Evolutionary conservation across 345 rosid genomes (phyloP), one percentile per base, ranked within the genome.

Genomic region (Linum lewisii): DNA sequence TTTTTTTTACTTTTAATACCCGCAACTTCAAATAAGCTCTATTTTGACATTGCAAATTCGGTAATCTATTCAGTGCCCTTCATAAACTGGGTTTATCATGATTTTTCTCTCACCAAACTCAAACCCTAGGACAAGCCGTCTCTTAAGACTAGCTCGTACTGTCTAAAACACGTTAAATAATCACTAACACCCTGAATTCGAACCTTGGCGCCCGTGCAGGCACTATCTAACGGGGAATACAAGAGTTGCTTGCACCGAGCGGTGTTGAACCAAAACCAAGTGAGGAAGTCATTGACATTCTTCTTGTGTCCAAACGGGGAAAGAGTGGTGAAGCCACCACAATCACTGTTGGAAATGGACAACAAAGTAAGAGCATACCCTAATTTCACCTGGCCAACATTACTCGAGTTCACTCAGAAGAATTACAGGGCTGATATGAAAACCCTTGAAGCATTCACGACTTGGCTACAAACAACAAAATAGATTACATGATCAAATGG

Each of bases 161-260:
- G n/a, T n/a, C n/a, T n/a, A n/a, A n/a, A n/a, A n/a, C n/a, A n/a
- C n/a, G n/a, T n/a, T n/a, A n/a, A n/a, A n/a, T n/a, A n/a, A n/a
- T n/a, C n/a, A n/a, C n/a, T n/a, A n/a, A n/a, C n/a, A n/a, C n/a
- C n/a, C n/a, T n/a, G n/a, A n/a, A n/a, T n/a, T n/a, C n/a, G n/a
- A n/a, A n/a, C n/a, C n/a, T n/a, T n/a, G n/a, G n/a, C n/a, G n/a
- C n/a, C n/a, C n/a, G n/a, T n/a, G 37, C 23, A 81, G 85, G 82
- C 85, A 52, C 50, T 76, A 25, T 66, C 85, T 34, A 81, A 81
- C 52, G 81, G 82, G 60, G 67, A 24, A 55, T 76, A 75, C 73
- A 71, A 55, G 70, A 75, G 85, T 10, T 75, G 80, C 54, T 57
- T 71, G 57, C 82, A 77, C 19, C 75, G 82, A 53, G 85, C 82